Percentiles rank a stretch among this genome's conserved stretches.
These are phyloP conservation scores for Vanrija sp. DNA, from an alignment of 1,284 basidiomycete species.

Conservation along the genomic window DNA sequence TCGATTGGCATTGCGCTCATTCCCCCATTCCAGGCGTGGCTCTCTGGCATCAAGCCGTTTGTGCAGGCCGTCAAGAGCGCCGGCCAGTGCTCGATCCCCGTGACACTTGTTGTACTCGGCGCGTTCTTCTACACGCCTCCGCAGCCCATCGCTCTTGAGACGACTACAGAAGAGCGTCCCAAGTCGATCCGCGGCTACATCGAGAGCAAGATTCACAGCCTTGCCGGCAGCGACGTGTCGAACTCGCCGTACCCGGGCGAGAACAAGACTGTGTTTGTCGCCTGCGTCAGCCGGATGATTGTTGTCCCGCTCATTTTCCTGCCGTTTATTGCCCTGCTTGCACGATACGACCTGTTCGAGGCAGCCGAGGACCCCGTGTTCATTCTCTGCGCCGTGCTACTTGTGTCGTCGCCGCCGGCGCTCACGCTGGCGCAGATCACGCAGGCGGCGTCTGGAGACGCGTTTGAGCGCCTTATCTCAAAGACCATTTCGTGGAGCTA, in stretches of 20 bases:
- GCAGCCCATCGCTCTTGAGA: constrained; percentile 10
- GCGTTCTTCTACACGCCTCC: constrained; percentile 71
- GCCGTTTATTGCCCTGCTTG: constrained; percentile 64
- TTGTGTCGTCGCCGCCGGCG: constrained; percentile 57
- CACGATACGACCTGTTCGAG: constrained; percentile 60
- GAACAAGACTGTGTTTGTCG: constrained; percentile 73
- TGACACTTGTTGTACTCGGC: constrained; percentile 86
- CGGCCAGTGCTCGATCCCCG: constrained; percentile 76
- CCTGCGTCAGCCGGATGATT: constrained; percentile 72
- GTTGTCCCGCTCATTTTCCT: constrained; percentile 73
- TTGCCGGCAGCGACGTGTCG: neutral
- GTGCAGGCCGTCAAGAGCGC: constrained; percentile 67
- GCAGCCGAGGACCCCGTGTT: constrained; percentile 50
- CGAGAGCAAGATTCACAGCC: neutral
- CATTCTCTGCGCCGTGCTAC: constrained; percentile 63
- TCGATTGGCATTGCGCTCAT: constrained; percentile 78
- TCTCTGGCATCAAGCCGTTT: constrained; percentile 63
- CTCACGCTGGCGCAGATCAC: constrained; percentile 64
- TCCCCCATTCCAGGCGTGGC: constrained; percentile 65
- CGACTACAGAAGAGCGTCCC: constrained; percentile 1
- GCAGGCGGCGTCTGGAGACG: constrained; percentile 77
- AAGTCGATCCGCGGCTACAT: too few relatives aligned
- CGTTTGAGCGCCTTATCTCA: constrained; percentile 80
- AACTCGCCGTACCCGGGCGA: constrained; percentile 57
- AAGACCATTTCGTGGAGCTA: constrained; percentile 53